Conservation (phyloP, 768 basidiomycete species). For the Termitomyces sp. region DNA sequence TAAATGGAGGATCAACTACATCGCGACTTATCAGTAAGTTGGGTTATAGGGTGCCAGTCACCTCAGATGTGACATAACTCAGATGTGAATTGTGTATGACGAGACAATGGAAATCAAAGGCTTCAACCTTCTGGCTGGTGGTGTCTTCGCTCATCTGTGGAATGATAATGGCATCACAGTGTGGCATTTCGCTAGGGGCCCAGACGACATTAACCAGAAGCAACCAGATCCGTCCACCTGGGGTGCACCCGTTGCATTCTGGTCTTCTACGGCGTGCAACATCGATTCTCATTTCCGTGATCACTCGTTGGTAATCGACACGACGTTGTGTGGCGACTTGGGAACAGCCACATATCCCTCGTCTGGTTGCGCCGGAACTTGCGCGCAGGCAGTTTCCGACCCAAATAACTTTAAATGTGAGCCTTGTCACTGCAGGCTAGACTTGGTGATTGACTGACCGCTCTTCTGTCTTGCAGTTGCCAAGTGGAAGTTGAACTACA, state of each 20-base stretch:
- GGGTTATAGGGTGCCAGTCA: not conserved
- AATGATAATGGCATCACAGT: conserved; percentile 47
- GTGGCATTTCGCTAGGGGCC: conserved; percentile 55
- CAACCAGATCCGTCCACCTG: conserved; percentile 46
- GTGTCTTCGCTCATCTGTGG: conserved; percentile 58
- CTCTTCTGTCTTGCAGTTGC: conserved; percentile 34
- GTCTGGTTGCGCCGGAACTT: conserved; percentile 43
- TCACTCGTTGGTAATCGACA: conserved; percentile 48
- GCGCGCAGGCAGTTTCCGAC: conserved; percentile 46
- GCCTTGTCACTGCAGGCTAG: conserved; percentile 2
- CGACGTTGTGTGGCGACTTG: conserved; percentile 46
- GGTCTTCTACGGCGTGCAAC: conserved; percentile 45
- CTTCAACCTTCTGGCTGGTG: conserved; percentile 45
- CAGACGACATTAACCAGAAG: conserved; percentile 43
- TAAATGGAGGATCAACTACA: conserved; percentile 52
- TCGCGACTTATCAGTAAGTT: conserved; percentile 5
- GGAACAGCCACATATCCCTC: conserved; percentile 32
- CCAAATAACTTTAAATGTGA: conserved; percentile 48
- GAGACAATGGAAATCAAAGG: conserved; percentile 41
- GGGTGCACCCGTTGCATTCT: conserved; percentile 51
- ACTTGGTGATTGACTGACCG: not conserved
- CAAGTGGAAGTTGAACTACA: conserved; percentile 54
- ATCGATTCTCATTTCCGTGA: conserved; percentile 48
- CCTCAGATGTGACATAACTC: too few species aligned
- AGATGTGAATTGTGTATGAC: conserved; percentile 50